These are phyloP conservation scores for Globisporangium recalcitrans DNA, from an alignment of 352 stramenopile genomes.

Conservation along the genomic window DNA sequence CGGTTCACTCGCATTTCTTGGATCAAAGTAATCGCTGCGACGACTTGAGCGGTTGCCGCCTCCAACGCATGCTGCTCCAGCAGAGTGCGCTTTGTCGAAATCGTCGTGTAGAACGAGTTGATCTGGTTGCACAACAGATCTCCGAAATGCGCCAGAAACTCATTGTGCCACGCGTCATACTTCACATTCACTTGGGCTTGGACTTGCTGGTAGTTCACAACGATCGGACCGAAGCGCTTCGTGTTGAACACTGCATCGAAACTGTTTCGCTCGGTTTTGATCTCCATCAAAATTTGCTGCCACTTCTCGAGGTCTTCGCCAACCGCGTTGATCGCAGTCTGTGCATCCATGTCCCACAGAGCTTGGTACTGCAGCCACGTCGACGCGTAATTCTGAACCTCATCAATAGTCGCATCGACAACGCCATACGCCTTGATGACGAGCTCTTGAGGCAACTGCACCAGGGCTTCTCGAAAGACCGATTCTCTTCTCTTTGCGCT, in stretches of 20 bases:
- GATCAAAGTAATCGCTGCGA: constrained; percentile 89
- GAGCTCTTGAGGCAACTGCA: constrained; percentile 50
- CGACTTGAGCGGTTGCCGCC: constrained; percentile 94
- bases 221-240: constrained; percentile 87
- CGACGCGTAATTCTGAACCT: constrained; percentile 91
- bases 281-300: constrained; percentile 96
- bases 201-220: constrained; percentile 90
- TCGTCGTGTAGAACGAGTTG: constrained; percentile 81
- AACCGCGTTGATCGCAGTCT: constrained; percentile 89
- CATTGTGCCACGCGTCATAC: constrained; percentile 99
- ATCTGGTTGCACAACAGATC: constrained; percentile 93
- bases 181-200: constrained; percentile 95
- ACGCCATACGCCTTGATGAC: constrained; percentile 73
- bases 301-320: constrained; percentile 95
- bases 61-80: constrained; percentile 96
- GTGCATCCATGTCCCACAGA: constrained; percentile 98
- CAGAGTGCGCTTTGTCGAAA: constrained; percentile 77
- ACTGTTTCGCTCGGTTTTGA: constrained; percentile 92
- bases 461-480: constrained; percentile 68
- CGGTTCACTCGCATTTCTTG: constrained; percentile 83
- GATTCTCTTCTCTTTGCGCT: constrained; percentile 53
- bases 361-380: constrained; percentile 98
- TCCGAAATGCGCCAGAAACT: constrained; percentile 95
- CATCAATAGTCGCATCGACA: constrained; percentile 67
- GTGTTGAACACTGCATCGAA: constrained; percentile 91